These are phyloP conservation scores for Geranium brycei DNA, from an alignment of 345 rosid species.

Conservation along the genomic window DNA sequence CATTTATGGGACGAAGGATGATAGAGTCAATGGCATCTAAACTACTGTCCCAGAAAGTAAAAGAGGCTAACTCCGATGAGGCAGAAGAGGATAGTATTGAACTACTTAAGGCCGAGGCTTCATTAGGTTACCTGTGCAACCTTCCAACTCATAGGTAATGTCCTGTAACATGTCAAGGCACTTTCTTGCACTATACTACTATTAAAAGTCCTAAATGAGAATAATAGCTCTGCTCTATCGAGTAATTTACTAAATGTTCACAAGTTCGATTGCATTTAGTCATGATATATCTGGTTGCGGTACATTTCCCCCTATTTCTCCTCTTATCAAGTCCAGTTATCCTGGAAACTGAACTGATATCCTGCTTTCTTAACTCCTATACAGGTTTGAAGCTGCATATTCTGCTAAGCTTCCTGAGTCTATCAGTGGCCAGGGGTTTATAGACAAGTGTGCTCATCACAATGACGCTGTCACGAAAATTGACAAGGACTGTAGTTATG, in stretches of 20 bases:
- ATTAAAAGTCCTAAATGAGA: not conserved
- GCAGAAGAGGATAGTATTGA: slow-evolving; percentile 54
- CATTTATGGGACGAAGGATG: slow-evolving; percentile 87
- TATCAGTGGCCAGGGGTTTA: slow-evolving; percentile 55
- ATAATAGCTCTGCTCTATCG: no score
- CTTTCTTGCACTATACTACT: not conserved
- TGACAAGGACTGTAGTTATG: slow-evolving; percentile 51
- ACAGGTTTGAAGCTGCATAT: slow-evolving; percentile 80
- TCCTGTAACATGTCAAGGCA: not conserved
- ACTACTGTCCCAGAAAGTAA: slow-evolving; percentile 39
- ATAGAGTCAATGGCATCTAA: slow-evolving; percentile 63
- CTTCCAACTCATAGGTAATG: slow-evolving; percentile 84
- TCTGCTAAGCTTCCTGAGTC: slow-evolving; percentile 56
- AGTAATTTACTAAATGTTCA: no score
- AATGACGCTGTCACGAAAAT: slow-evolving; percentile 80
- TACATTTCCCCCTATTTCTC: not conserved
- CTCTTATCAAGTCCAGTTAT: not conserved
- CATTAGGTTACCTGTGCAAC: slow-evolving; percentile 82
- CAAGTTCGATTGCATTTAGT: no score
- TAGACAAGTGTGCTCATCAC: slow-evolving; percentile 53
- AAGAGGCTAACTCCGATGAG: slow-evolving; percentile 41
- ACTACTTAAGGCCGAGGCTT: slow-evolving; percentile 61
- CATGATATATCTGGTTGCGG: not conserved
- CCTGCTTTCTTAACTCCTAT: not conserved
- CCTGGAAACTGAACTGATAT: not conserved